phyloP scores from a whole-genome alignment of 129 eudicot species.

The Centrapalus pauciflorus region DNA sequence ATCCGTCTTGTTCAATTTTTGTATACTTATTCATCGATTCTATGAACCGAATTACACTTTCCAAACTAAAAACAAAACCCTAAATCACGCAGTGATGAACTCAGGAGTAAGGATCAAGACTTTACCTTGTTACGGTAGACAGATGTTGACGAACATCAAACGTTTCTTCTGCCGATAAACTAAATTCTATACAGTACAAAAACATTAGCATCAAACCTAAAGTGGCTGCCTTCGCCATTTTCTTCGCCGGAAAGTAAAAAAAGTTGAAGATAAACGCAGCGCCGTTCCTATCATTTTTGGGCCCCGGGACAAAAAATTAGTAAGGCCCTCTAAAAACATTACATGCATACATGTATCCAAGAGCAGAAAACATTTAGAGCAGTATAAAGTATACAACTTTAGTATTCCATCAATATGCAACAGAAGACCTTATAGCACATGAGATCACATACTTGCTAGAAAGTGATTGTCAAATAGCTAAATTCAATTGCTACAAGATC shows the following conservation, averaged over 20 bases:
- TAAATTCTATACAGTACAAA: neutral
- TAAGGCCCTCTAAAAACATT: too few species aligned
- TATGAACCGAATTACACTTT: neutral
- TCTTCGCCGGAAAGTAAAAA: conserved; percentile 10
- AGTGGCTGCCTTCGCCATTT: conserved; percentile 17
- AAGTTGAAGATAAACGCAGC: too few species aligned
- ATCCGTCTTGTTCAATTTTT: neutral
- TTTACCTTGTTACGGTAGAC: conserved; percentile 66
- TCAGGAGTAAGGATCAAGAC: neutral
- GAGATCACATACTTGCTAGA: too few species aligned
- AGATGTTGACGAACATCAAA: conserved; percentile 81
- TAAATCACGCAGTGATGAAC: neutral
- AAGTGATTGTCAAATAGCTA: too few species aligned
- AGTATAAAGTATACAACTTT: too few species aligned
- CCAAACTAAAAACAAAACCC: neutral
- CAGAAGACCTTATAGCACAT: too few species aligned
- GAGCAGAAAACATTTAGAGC: too few species aligned
- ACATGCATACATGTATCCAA: too few species aligned
- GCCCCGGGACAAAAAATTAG: too few species aligned
- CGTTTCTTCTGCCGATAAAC: conserved; percentile 32
- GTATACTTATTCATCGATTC: neutral
- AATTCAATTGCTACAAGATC: too few species aligned
- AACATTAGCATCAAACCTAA: neutral
- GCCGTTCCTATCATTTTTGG: too few species aligned
- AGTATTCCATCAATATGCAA: too few species aligned